These are phyloP conservation scores for Penicillium sp. DNA, from an alignment of 2,329 filamentous ascomycete genomes.

Conservation along the genomic window DNA sequence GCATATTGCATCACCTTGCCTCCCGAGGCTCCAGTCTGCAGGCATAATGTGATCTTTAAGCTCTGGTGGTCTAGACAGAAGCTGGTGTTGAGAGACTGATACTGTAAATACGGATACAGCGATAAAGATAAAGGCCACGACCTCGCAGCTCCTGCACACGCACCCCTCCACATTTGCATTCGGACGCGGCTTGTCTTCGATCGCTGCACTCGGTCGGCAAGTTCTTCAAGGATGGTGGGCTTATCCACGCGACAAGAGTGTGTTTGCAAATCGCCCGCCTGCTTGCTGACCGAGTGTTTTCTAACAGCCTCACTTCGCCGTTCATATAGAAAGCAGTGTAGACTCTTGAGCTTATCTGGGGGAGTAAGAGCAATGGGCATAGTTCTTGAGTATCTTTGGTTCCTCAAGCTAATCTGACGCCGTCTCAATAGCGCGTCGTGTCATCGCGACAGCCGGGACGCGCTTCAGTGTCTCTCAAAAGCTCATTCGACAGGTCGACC, in stretches of 20 bases:
- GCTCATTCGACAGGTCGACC: slow-evolving; percentile 8
- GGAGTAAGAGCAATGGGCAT: not conserved
- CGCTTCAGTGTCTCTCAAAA: slow-evolving; percentile 9
- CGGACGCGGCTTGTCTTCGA: slow-evolving; percentile 17
- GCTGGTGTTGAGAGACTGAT: not conserved
- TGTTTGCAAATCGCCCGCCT: not conserved
- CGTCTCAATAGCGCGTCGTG: slow-evolving; percentile 25
- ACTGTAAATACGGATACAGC: slow-evolving; percentile 8
- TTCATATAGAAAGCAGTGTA: not conserved
- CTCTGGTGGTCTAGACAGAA: not conserved
- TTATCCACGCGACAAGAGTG: not conserved
- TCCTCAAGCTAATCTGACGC: slow-evolving; percentile 8
- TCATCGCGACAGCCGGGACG: slow-evolving; percentile 26
- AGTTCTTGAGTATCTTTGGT: not conserved
- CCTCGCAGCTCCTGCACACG: slow-evolving; percentile 17
- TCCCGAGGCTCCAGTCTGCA: not conserved
- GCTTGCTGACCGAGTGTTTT: not conserved
- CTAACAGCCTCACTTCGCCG: not conserved
- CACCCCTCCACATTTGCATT: slow-evolving; percentile 25
- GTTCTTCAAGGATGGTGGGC: not conserved
- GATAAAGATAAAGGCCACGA: slow-evolving; percentile 11
- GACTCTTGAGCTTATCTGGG: not conserved
- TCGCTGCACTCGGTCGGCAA: slow-evolving; percentile 21
- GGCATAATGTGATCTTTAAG: slow-evolving; percentile 1
- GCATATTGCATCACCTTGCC: not conserved